These are phyloP conservation scores for Narthecium ossifragum DNA, from an alignment of 106 monocot species.

Conservation along the genomic window DNA sequence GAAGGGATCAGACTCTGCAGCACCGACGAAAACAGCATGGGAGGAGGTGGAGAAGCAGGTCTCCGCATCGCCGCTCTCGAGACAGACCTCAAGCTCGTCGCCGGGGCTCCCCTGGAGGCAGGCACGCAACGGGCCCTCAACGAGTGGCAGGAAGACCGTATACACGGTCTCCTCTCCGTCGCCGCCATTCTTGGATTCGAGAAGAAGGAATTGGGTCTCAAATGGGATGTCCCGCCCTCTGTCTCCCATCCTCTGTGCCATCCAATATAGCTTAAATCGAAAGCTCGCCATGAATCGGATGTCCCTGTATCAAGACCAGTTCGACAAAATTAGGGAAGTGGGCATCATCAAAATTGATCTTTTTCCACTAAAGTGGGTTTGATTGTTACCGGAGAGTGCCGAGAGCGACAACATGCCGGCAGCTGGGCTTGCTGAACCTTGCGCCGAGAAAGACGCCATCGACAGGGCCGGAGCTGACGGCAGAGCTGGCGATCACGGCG, in stretches of 20 bases:
- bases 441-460: slow-evolving; percentile 80
- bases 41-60: slow-evolving; percentile 31
- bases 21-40: slow-evolving; percentile 51
- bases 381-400: slow-evolving; percentile 49
- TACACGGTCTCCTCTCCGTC: slow-evolving; percentile 24
- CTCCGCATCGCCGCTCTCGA: slow-evolving; percentile 73
- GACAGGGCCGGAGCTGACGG: slow-evolving; percentile 28
- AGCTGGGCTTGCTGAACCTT: slow-evolving; percentile 17
- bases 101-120: slow-evolving; percentile 58
- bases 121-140: slow-evolving; percentile 71
- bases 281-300: slow-evolving; percentile 53
- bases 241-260: slow-evolving; percentile 62
- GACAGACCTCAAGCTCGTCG: slow-evolving; percentile 63
- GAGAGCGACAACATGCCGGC: slow-evolving; percentile 69
- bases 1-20: slow-evolving; percentile 63
- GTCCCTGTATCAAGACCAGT: slow-evolving; percentile 16
- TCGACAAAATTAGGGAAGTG: not conserved
- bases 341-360: not conserved
- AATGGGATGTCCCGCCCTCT: slow-evolving; percentile 46
- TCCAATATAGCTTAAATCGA: slow-evolving; percentile 78
- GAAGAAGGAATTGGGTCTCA: slow-evolving; percentile 55
- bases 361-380: not conserved
- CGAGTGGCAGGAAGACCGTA: slow-evolving; percentile 61
- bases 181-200: slow-evolving; percentile 30
- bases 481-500: slow-evolving; percentile 34